A percentile compares a stretch with the other conserved stretches of the same genome.
Conservation (phyloP, 306 rosid species). For the Astragalus membranaceus region DNA sequence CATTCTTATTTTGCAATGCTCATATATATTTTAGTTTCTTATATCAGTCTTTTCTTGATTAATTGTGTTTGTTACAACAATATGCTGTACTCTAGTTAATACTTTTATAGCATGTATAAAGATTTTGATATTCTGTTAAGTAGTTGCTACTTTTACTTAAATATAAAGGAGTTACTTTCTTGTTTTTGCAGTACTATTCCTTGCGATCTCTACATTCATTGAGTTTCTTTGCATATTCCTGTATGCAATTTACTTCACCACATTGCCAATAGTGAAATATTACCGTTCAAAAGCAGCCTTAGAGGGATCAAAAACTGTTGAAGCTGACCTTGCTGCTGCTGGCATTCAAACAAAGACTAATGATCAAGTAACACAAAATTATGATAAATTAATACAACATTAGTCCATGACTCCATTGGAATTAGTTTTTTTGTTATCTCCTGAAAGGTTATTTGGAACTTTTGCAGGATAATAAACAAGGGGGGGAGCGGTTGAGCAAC, state of each 20-base stretch:
- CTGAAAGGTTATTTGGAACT: neutral
- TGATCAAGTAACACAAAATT: constrained; percentile 32
- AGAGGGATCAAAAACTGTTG: constrained; percentile 81
- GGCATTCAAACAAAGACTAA: constrained; percentile 38
- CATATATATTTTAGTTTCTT: neutral
- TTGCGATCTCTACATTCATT: constrained; percentile 47
- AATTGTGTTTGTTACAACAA: neutral
- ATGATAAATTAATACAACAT: neutral
- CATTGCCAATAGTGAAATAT: constrained; percentile 65
- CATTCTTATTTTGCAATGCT: neutral
- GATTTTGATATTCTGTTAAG: neutral
- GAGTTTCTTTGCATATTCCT: constrained; percentile 64
- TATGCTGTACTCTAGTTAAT: too few species aligned
- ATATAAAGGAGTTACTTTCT: neutral
- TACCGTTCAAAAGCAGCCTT: constrained; percentile 75
- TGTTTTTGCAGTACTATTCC: constrained; percentile 57
- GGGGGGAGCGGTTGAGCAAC: constrained; percentile 36
- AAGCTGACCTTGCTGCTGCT: constrained; percentile 78
- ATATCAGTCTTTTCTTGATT: neutral
- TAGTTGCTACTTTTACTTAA: neutral
- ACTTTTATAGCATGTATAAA: too few species aligned
- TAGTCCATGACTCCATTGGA: neutral
- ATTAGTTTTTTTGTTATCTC: neutral
- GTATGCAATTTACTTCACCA: constrained; percentile 64
- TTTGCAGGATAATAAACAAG: constrained; percentile 33